Percentiles rank a stretch among this genome's conserved stretches.
These are phyloP conservation scores for Lasiodiplodia sp. DNA, from an alignment of 2,329 filamentous ascomycete genomes.

Conservation along the genomic window DNA sequence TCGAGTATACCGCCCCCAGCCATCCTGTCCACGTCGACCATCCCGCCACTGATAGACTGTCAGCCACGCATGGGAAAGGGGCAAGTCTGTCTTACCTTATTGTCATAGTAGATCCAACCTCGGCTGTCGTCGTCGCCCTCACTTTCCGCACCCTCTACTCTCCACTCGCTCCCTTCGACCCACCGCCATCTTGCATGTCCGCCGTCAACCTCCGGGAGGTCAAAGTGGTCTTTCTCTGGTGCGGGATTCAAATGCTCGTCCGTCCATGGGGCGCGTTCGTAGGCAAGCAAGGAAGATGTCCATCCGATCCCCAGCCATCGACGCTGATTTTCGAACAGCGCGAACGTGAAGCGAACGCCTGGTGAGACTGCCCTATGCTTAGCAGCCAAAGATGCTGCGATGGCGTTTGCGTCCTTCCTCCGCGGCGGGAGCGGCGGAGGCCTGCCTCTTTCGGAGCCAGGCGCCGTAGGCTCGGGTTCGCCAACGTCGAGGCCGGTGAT, in stretches of 20 bases:
- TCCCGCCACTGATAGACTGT: slow-evolving; percentile 75
- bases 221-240: slow-evolving; percentile 75
- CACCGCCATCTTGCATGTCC: slow-evolving; percentile 75
- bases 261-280: slow-evolving; percentile 91
- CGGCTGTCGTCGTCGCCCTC: slow-evolving; percentile 50
- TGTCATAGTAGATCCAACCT: slow-evolving; percentile 98
- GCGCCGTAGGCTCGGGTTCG: slow-evolving; percentile 38
- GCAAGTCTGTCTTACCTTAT: slow-evolving; percentile 70
- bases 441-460: slow-evolving; percentile 37
- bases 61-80: slow-evolving; percentile 30
- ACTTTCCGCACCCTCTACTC: slow-evolving; percentile 74
- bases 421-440: slow-evolving; percentile 49
- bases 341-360: slow-evolving; percentile 94
- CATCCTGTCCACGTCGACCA: slow-evolving; percentile 82
- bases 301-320: slow-evolving; percentile 95
- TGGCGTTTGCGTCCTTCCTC: slow-evolving; percentile 56
- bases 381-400: slow-evolving; percentile 54
- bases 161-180: slow-evolving; percentile 87
- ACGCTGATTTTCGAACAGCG: slow-evolving; percentile 94
- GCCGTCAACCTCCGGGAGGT: slow-evolving; percentile 71
- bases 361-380: slow-evolving; percentile 61
- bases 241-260: slow-evolving; percentile 91
- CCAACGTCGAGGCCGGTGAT: slow-evolving; percentile 84
- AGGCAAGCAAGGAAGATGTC: slow-evolving; percentile 89
- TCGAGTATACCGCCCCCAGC: slow-evolving; percentile 93